Conservation (phyloP, 495 filamentous ascomycete species). For the Penicillium antarcticum region DNA sequence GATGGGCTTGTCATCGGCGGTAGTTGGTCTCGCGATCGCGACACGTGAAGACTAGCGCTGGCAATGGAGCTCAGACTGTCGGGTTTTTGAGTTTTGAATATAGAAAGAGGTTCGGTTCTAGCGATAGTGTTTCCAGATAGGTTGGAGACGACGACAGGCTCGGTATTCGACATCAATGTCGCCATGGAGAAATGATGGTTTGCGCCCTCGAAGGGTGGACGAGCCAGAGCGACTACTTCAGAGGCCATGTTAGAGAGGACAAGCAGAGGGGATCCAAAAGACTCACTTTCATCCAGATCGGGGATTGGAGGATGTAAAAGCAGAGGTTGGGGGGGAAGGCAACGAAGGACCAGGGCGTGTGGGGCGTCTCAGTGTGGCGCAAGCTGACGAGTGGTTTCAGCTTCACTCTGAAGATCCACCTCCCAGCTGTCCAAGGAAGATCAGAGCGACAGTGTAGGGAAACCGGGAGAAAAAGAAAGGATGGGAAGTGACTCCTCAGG, state of each 20-base stretch:
- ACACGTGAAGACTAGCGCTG: slow-evolving; percentile 45
- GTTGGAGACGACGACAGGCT: slow-evolving; percentile 40
- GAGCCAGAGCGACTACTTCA: slow-evolving; percentile 60
- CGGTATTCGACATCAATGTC: slow-evolving; percentile 45
- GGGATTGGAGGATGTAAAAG: slow-evolving; percentile 7
- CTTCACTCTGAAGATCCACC: slow-evolving; percentile 34
- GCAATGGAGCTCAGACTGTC: slow-evolving; percentile 46
- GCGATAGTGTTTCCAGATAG: slow-evolving; percentile 30
- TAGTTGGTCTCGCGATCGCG: slow-evolving; percentile 32
- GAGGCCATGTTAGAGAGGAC: slow-evolving; percentile 59
- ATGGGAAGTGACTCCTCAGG: neutral
- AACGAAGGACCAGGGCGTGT: slow-evolving; percentile 33
- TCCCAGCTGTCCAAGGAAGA: slow-evolving; percentile 1
- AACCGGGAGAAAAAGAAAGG: neutral
- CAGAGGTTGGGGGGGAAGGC: slow-evolving; percentile 10
- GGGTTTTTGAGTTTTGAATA: slow-evolving; percentile 37
- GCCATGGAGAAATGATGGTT: slow-evolving; percentile 43
- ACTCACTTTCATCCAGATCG: slow-evolving; percentile 14
- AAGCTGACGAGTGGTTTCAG: slow-evolving; percentile 48
- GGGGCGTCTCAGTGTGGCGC: slow-evolving; percentile 47
- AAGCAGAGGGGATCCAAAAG: neutral
- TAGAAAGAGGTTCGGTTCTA: slow-evolving; percentile 30
- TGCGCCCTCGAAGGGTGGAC: slow-evolving; percentile 33
- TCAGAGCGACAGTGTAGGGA: slow-evolving; percentile 5
- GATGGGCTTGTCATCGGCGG: slow-evolving; percentile 32